Evolutionary conservation across 2,329 filamentous ascomycete species (phyloP).

Genomic region (Chalara sp.): DNA sequence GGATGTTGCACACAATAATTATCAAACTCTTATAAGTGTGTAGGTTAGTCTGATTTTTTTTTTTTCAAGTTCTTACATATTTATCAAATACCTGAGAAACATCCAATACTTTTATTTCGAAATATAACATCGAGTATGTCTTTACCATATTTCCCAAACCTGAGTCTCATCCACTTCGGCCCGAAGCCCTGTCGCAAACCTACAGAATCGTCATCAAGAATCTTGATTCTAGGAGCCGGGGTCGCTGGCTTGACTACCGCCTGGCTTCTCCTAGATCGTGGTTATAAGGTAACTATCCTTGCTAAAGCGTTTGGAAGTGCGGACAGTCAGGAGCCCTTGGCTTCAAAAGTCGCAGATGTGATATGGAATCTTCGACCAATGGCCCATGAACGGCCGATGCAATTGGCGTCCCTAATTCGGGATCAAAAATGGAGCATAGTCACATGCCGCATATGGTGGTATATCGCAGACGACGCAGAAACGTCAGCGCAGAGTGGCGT

Average conservation of each 20-base stretch:
- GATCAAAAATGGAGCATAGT: constrained; percentile 5
- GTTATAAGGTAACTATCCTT: constrained; percentile 2
- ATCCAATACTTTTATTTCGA: too few species aligned
- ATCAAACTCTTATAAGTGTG: too few species aligned
- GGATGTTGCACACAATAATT: too few species aligned
- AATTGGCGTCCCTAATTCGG: not conserved
- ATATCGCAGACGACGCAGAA: constrained; percentile 3
- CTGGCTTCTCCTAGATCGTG: constrained; percentile 2
- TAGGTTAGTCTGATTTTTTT: too few species aligned
- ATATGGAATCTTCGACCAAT: constrained; percentile 5
- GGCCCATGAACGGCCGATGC: constrained; percentile 3
- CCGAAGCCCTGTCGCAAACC: not conserved
- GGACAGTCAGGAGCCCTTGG: not conserved
- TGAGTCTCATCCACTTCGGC: not conserved
- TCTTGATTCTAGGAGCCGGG: not conserved
- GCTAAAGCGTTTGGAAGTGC: not conserved
- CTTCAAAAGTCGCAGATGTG: constrained; percentile 1
- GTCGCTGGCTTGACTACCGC: not conserved
- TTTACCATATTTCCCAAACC: too few species aligned
- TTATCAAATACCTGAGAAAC: too few species aligned
- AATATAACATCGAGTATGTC: too few species aligned
- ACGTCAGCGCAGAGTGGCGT: not conserved
- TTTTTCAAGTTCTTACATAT: too few species aligned
- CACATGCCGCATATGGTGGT: not conserved
- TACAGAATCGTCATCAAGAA: not conserved